Base-by-base conservation (phyloP, 306 rosid species). In the Corylus americana region DNA sequence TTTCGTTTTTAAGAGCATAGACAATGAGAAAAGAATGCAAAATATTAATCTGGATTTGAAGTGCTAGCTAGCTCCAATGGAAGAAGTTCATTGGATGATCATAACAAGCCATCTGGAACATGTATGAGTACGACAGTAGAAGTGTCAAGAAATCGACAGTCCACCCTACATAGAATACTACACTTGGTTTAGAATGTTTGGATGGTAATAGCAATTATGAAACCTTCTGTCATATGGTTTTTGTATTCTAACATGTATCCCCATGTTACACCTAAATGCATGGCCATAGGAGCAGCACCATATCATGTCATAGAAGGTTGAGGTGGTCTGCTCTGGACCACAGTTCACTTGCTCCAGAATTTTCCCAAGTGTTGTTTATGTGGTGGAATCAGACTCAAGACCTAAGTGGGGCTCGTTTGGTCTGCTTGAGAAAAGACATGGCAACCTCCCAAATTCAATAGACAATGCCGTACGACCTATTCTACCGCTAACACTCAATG, bases 381-480 rank as follows among this genome's bases (percentile, higher is more conserved):
- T 0, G 29, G 63, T 78, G 58, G 83, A 80, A 70, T 77, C 31
- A 37, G 86, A 87, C 83, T 70, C 66, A 66, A 75, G 82, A 87
- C 74, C 88, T 85, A 84, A 74, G 73, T 85, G 79, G 90, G 84
- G 64, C 77, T 53, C 4, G 25, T 61, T 49, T 75, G 48, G 74
- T 77, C 62, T n/a, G 53, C 61, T 51, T 44, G 35, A 82, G 77
- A 84, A 80, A 76, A 55, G 96, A 87, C 93, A 63, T 22, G 18
- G 18, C 80, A 87, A 83, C 93, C 82, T 79, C 86, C 77, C 49
- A 42, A 61, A 55, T 78, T 83, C 47, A 47, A 54, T 51, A 57
- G 91, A 91, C 80, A 89, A 87, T 74, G 77, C 45, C 48, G 69
- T 37, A 16, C 64, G 49, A 91, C 88, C 93, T 78, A 27, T 82